Base-by-base conservation (phyloP, 371 early-diverging fungal species). In the Coemansia sp. region DNA sequence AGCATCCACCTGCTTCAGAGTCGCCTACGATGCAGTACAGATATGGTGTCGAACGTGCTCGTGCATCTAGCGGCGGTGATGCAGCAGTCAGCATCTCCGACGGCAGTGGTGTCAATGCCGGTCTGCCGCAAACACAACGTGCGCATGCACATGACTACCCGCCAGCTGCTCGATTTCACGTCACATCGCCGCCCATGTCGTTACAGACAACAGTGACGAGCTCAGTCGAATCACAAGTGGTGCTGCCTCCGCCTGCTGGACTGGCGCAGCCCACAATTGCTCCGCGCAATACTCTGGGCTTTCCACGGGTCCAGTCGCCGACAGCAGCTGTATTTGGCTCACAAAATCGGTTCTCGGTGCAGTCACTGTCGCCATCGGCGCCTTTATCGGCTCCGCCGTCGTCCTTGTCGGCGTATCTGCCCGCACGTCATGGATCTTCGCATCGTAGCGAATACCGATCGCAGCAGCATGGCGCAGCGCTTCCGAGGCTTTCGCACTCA, bases 101-200 rank as follows among this genome's bases (percentile, higher is more conserved):
- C 40, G 29, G 41, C n/a, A 24, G 54, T 59, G 29, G 39, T 26
- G 58, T 32, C 65, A 44, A 56, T 29, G 29, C 36, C 13, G 23
- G 65, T 9, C 66, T 46, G 6, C 36, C 13, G 21, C 36, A 39
- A 19, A 23, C 21, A 28, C 53, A 61, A 21, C 57, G 36, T 1
- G 36, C 57, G 28, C 41, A 41, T 17, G 39, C 46, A 19, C 46
- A 61, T 36, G 66, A 71, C 9, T 54, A 49, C 36, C 60, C 51
- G 21, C 61, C 64, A 1, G 44, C 64, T 26, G 17, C 58, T 2
- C 44, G 13, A 32, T 53, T 54, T 13, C 64, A 67, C 36, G 40
- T 61, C 0, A 58, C 65, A n/a, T 57, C 68, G 21, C 72, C 75
- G 6, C 66, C 63, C 7, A 58, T 26, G 21, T 40, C 7, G 17